Evolutionary conservation across 257 asterid genomes (phyloP).

Genomic region (Nicotiana sylvestris): DNA sequence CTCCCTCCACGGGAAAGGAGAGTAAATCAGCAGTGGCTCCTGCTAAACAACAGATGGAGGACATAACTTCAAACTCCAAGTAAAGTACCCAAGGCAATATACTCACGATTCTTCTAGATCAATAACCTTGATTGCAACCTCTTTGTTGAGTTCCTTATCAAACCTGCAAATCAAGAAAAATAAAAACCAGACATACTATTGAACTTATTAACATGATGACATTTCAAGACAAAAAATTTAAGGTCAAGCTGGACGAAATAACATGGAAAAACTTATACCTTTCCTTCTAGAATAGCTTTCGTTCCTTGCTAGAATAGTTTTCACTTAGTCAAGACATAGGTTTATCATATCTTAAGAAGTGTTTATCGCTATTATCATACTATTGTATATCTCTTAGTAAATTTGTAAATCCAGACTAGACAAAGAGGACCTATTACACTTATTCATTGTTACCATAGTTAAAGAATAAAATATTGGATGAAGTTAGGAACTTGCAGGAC

Average conservation of each 20-base stretch:
- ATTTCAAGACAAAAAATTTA: not conserved
- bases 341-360: not conserved
- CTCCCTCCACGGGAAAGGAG: not conserved
- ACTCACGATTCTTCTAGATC: conserved; percentile 99
- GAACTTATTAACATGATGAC: not conserved
- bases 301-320: not conserved
- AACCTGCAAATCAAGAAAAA: conserved; percentile 58
- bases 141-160: conserved; percentile 87
- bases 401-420: not conserved
- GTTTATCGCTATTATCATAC: not conserved
- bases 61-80: conserved; percentile 2
- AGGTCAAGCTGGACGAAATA: conserved; percentile 1
- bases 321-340: not conserved
- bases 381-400: not conserved
- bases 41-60: not conserved
- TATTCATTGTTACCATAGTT: not conserved
- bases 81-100: not conserved
- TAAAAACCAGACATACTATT: not conserved
- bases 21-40: not conserved
- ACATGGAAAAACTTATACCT: not conserved
- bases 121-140: conserved; percentile 94
- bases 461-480: not conserved
- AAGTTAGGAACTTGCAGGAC: not conserved
- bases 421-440: not conserved
- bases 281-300: not conserved